phyloP scores from a whole-genome alignment of 139 green algal genomes.

The Marvania coccoides region DNA sequence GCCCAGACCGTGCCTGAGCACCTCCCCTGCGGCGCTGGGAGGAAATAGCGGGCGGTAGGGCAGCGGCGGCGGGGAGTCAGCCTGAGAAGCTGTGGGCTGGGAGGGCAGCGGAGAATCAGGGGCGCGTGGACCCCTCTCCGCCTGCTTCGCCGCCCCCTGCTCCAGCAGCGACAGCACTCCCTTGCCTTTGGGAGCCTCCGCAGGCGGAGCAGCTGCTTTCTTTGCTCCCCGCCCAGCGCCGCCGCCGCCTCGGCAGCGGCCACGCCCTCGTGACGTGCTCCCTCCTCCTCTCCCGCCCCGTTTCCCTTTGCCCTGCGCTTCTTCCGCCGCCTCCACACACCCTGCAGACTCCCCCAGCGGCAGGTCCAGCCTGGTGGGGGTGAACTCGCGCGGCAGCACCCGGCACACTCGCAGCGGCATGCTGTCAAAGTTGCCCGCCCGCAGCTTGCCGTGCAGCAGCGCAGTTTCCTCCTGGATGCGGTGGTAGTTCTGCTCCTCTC shows the following conservation, averaged over 20 bases:
- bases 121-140: neutral
- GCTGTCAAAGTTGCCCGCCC: slow-evolving; percentile 27
- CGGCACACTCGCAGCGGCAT: slow-evolving; percentile 14
- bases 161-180: neutral
- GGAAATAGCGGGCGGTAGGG: slow-evolving; percentile 13
- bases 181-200: neutral
- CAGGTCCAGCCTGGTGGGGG: slow-evolving; percentile 2
- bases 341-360: neutral
- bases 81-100: neutral
- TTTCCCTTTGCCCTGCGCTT: no score
- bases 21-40: neutral
- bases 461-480: slow-evolving; percentile 23
- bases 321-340: neutral
- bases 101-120: neutral
- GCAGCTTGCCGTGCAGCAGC: slow-evolving; percentile 33
- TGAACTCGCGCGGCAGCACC: slow-evolving; percentile 43
- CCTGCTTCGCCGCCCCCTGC: neutral
- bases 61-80: neutral
- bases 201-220: neutral
- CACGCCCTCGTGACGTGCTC: neutral
- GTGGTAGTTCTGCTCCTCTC: slow-evolving; percentile 57
- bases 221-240: neutral
- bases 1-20: neutral
- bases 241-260: neutral
- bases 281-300: neutral